Base-by-base conservation (phyloP, 768 basidiomycete species). In the Lepiota subincarnata region DNA sequence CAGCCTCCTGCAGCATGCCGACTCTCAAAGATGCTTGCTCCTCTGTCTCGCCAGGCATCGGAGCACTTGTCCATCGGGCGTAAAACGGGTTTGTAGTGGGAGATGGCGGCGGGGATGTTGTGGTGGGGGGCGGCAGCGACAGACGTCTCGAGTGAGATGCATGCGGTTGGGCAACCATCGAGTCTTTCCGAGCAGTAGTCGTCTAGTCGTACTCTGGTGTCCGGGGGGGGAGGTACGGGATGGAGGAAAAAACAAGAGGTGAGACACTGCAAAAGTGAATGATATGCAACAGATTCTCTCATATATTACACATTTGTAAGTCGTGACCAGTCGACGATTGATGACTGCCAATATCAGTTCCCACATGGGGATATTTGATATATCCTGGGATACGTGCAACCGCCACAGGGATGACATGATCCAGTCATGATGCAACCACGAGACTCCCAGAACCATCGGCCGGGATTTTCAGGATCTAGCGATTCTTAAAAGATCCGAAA, bases 1-100 rank as follows among this genome's bases (percentile, higher is more conserved):
- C 64, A 1, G 80, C 79, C 40, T 78, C 73, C 55, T 74, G 68
- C 42, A 69, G 62, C 12, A 62, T 61, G 24, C 68, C 66, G 16
- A 74, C 48, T 14, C 77, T 65, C 6, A 39, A 36, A 6, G 62
- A 60, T 16, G 70, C 68, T 52, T 79, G 63, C 26, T 69, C 63
- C 18, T 68, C 63, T 2, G 69, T 68, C 43, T 73, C 72, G 36
- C 63, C 57, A 4, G 63, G 65, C n/a, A 61, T 62, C 11, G 61
- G 57, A 20, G 64, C 62, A 8, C 59, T 55, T 59, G 65, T 64
- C 48, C 55, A 49, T 31, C 62, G 40, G 16, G 58, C 57, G 44
- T 64, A 55, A 53, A 67, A 69, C 0, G 72, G 72, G 52, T 72
- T 70, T 16, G 47, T 26, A 8, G 60, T 36, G 3, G 59, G 48